These are phyloP conservation scores for Dothistroma septosporum DNA, from an alignment of 2,329 filamentous ascomycete species.

Conservation along the genomic window DNA sequence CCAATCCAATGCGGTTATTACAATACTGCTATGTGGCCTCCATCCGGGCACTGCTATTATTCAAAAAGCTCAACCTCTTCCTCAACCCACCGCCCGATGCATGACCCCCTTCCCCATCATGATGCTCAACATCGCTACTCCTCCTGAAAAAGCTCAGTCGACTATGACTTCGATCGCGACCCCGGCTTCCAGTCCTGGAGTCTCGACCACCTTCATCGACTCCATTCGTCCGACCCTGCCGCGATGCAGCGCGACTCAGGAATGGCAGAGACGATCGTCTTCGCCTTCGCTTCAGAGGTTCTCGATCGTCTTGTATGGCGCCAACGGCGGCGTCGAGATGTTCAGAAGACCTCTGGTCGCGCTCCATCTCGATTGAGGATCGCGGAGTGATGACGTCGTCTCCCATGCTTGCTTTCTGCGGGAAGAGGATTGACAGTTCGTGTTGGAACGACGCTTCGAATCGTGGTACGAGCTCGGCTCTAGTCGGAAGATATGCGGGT, in stretches of 20 bases:
- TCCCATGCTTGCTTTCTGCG: slow-evolving; percentile 28
- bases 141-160: slow-evolving; percentile 28
- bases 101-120: slow-evolving; percentile 8
- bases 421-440: slow-evolving; percentile 42
- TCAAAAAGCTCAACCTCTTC: slow-evolving; percentile 74
- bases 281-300: slow-evolving; percentile 9
- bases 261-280: slow-evolving; percentile 24
- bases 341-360: slow-evolving; percentile 2
- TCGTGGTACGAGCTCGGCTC: slow-evolving; percentile 28
- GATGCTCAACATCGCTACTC: slow-evolving; percentile 1
- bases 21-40: neutral
- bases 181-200: slow-evolving; percentile 17
- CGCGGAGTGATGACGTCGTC: slow-evolving; percentile 21
- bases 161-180: slow-evolving; percentile 24
- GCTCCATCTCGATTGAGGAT: slow-evolving; percentile 12
- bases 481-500: slow-evolving; percentile 55
- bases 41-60: slow-evolving; percentile 50
- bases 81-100: slow-evolving; percentile 47
- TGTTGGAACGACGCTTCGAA: slow-evolving; percentile 45
- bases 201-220: slow-evolving; percentile 25
- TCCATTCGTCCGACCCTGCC: slow-evolving; percentile 19
- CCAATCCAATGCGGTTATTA: neutral
- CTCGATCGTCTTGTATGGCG: slow-evolving; percentile 11
- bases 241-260: slow-evolving; percentile 34
- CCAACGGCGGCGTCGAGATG: slow-evolving; percentile 6